These are phyloP conservation scores for Delonix regia DNA, from an alignment of 306 rosid species.

Conservation along the genomic window DNA sequence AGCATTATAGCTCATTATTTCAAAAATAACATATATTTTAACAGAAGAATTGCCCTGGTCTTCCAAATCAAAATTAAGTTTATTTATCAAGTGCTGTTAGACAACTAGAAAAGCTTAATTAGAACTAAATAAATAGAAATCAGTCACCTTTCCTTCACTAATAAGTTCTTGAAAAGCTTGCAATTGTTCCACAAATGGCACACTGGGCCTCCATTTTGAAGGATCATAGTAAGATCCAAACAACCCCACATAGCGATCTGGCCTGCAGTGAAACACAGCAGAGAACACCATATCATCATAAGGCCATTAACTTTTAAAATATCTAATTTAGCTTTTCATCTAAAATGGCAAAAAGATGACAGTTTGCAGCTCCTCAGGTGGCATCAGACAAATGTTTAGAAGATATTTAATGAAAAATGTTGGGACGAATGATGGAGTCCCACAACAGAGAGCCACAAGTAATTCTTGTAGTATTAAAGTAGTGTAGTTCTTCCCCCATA, in stretches of 20 bases:
- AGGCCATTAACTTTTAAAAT: slow-evolving; percentile 17
- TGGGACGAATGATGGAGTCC: too few relatives aligned
- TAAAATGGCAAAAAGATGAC: slow-evolving; percentile 25
- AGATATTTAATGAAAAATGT: neutral
- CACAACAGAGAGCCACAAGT: too few relatives aligned
- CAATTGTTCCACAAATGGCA: slow-evolving; percentile 90
- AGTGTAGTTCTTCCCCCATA: too few relatives aligned
- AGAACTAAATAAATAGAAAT: slow-evolving; percentile 8
- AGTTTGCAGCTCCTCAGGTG: slow-evolving; percentile 14
- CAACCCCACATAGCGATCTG: slow-evolving; percentile 81
- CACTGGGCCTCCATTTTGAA: slow-evolving; percentile 90
- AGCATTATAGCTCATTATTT: slow-evolving; percentile 8
- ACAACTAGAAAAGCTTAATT: slow-evolving; percentile 27
- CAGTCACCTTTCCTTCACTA: slow-evolving; percentile 86
- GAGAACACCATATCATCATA: slow-evolving; percentile 19
- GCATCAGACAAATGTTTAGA: neutral
- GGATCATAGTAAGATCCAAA: slow-evolving; percentile 71
- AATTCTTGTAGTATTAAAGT: too few relatives aligned
- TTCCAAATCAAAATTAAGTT: neutral
- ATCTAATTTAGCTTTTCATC: slow-evolving; percentile 4
- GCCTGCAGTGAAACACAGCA: slow-evolving; percentile 57
- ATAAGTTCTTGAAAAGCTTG: slow-evolving; percentile 87
- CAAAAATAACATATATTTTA: slow-evolving; percentile 16
- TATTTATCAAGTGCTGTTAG: slow-evolving; percentile 11
- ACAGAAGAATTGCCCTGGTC: neutral